phyloP scores from a whole-genome alignment of 257 asterid genomes.

The Solanum dulcamara region DNA sequence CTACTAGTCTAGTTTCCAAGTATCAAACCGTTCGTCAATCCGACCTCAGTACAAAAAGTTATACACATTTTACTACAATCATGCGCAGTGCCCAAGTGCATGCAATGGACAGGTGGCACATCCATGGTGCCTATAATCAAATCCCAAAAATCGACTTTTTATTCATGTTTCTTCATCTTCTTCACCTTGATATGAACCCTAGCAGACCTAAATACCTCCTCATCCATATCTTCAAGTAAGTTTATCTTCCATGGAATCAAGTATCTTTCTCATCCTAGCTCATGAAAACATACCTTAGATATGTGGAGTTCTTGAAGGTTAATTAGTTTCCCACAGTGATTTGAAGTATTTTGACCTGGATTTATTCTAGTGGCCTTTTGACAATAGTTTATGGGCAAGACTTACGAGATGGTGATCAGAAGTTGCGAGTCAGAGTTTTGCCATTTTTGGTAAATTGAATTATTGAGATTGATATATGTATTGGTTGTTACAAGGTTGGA shows the following conservation, averaged over 20 bases:
- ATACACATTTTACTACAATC: neutral
- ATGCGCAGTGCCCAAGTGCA: neutral
- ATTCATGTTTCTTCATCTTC: neutral
- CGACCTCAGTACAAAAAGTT: neutral
- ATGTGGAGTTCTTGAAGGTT: neutral
- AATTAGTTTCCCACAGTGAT: neutral
- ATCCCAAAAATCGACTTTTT: neutral
- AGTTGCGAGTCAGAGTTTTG: neutral
- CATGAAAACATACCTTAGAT: neutral
- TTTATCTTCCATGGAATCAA: neutral
- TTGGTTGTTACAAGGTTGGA: neutral
- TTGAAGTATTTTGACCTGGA: neutral
- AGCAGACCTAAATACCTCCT: neutral
- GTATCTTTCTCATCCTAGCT: neutral
- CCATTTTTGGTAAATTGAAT: neutral
- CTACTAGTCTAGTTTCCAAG: neutral
- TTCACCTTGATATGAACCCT: neutral
- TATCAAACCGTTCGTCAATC: neutral
- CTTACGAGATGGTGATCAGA: neutral
- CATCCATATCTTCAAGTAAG: neutral
- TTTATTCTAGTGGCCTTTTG: neutral
- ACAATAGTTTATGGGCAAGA: neutral
- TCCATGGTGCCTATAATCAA: neutral
- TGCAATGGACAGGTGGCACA: neutral
- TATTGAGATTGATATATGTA: neutral